These are phyloP conservation scores for Linum lewisii DNA, from an alignment of 345 rosid genomes.

Conservation along the genomic window DNA sequence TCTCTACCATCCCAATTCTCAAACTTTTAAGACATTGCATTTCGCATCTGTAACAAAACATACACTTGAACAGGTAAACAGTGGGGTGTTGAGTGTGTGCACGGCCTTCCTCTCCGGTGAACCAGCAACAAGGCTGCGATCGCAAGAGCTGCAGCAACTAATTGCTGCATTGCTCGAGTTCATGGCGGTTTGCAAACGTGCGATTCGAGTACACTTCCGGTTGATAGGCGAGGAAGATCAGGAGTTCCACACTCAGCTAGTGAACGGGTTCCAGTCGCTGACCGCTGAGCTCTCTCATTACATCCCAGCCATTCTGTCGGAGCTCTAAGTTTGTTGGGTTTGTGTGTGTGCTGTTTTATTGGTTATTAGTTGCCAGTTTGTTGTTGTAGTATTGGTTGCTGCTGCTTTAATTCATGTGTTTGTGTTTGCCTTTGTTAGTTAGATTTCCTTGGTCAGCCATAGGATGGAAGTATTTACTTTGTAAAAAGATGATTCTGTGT, in stretches of 20 bases:
- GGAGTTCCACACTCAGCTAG: conserved; percentile 97
- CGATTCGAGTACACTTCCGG: conserved; percentile 85
- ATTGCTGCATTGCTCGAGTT: conserved; percentile 95
- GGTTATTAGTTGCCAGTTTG: too few relatives aligned
- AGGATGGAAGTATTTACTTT: too few relatives aligned
- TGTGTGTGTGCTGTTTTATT: not conserved
- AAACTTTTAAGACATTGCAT: too few relatives aligned
- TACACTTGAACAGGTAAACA: conserved; percentile 58
- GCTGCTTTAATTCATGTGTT: too few relatives aligned
- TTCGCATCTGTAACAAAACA: not conserved
- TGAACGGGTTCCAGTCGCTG: conserved; percentile 96
- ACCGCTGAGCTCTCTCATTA: conserved; percentile 94
- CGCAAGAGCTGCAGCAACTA: conserved; percentile 93
- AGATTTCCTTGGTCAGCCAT: too few relatives aligned
- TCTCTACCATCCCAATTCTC: not conserved
- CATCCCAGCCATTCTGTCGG: conserved; percentile 96
- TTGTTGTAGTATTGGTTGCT: too few relatives aligned
- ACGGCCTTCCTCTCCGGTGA: conserved; percentile 97
- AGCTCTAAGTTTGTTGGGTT: conserved; percentile 37
- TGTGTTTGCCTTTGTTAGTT: too few relatives aligned
- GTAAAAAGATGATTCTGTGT: too few relatives aligned
- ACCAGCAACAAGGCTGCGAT: conserved; percentile 92
- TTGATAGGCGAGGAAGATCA: conserved; percentile 97
- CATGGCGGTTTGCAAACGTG: conserved; percentile 99
- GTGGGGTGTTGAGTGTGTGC: conserved; percentile 97